Percentiles rank a stretch among this genome's conserved stretches.
Conservation (phyloP, 148 eudicot genomes). For the Drosera capensis region DNA sequence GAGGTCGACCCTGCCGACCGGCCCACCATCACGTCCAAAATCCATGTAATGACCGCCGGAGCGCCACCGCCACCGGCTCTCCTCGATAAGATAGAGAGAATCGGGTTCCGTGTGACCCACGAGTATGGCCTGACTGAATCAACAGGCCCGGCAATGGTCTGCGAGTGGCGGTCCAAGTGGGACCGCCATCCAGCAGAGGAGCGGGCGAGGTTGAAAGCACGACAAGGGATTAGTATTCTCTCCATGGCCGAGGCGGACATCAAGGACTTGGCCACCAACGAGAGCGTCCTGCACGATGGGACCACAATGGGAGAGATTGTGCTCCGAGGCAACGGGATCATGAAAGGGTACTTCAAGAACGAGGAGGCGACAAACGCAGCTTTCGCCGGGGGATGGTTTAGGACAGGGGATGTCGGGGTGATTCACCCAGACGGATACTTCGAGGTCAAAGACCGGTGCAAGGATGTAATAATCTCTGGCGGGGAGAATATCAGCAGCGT, state of each 20-base stretch:
- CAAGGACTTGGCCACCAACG: conserved; percentile 36
- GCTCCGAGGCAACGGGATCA: conserved; percentile 65
- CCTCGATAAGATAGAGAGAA: conserved; percentile 41
- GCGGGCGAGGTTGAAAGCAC: conserved; percentile 38
- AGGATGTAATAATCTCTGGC: conserved; percentile 62
- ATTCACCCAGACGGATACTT: conserved; percentile 49
- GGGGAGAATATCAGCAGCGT: conserved; percentile 72
- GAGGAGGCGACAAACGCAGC: conserved; percentile 33
- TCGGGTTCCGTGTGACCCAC: conserved; percentile 41
- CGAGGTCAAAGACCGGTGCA: conserved; percentile 47
- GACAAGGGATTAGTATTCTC: conserved; percentile 47
- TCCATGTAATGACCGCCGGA: conserved; percentile 44
- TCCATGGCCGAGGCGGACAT: conserved; percentile 47
- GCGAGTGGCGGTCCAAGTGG: conserved; percentile 70
- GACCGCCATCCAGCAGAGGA: conserved; percentile 19
- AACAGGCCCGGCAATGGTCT: conserved; percentile 52
- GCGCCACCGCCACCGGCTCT: conserved; percentile 55
- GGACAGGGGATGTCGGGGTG: conserved; percentile 56
- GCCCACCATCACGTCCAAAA: conserved; percentile 30
- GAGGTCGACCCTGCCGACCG: conserved; percentile 23
- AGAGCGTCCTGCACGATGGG: conserved; percentile 44
- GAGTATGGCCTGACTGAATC: conserved; percentile 61
- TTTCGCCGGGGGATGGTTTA: conserved; percentile 55
- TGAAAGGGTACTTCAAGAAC: conserved; percentile 54
- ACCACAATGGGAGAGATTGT: conserved; percentile 63